Percentiles rank a stretch among this genome's conserved stretches.
These are phyloP conservation scores for Saccharomyces mikatae DNA, from an alignment of 805 yeast species.

Conservation along the genomic window DNA sequence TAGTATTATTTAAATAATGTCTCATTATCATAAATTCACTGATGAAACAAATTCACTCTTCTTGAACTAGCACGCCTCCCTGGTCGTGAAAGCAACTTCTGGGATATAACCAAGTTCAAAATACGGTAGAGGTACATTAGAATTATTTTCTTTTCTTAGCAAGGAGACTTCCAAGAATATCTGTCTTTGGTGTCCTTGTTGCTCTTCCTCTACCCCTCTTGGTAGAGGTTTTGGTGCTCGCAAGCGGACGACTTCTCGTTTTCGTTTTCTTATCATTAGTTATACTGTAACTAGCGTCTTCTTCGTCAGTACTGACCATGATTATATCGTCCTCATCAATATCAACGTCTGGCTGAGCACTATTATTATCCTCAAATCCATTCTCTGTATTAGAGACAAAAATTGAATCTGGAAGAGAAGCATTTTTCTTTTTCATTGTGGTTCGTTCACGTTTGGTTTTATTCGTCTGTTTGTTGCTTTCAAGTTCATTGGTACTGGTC, in stretches of 20 bases:
- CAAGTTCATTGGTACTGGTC: neutral
- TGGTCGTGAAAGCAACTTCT: neutral
- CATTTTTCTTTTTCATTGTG: neutral
- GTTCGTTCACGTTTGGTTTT: neutral
- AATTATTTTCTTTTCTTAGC: conserved; percentile 21
- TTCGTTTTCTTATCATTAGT: conserved; percentile 1
- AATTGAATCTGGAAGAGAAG: conserved; percentile 9
- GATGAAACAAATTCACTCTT: neutral
- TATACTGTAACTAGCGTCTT: conserved; percentile 1
- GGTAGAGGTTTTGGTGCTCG: conserved; percentile 2
- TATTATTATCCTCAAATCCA: conserved; percentile 1
- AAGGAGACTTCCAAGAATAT: conserved; percentile 21
- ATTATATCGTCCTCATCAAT: conserved; percentile 9
- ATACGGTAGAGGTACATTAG: neutral
- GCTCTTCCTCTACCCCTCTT: conserved; percentile 1
- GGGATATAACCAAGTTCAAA: neutral
- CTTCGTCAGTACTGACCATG: conserved; percentile 8
- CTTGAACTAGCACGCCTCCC: neutral
- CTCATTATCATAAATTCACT: neutral
- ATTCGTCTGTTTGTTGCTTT: neutral
- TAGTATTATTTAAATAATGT: neutral
- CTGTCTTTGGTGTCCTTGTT: conserved; percentile 26
- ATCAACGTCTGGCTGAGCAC: conserved; percentile 8
- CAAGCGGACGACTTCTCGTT: conserved; percentile 6
- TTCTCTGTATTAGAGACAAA: conserved; percentile 8